These are phyloP conservation scores for Sarocladium oryzae DNA, from an alignment of 2,329 filamentous ascomycete genomes.

Conservation along the genomic window DNA sequence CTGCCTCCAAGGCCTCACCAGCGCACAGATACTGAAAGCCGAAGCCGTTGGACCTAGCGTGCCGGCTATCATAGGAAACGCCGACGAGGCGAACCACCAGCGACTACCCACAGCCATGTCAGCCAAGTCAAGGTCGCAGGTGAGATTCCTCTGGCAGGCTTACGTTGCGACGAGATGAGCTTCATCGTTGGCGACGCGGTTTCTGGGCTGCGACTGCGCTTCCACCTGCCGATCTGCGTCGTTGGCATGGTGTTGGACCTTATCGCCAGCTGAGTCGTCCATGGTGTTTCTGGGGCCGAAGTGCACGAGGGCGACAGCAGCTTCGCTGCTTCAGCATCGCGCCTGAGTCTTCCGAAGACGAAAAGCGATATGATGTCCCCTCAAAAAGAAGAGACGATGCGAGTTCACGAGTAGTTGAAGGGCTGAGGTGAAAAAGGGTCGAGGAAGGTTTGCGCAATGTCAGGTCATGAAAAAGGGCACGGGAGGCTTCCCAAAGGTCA, in stretches of 20 bases:
- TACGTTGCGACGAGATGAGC: constrained; percentile 39
- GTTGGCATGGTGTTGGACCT: constrained; percentile 28
- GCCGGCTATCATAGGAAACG: constrained; percentile 73
- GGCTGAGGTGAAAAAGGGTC: no score
- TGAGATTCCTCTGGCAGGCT: constrained; percentile 10
- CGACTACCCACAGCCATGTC: constrained; percentile 33
- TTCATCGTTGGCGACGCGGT: constrained; percentile 30
- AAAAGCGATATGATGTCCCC: no score
- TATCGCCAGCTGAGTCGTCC: constrained; percentile 34
- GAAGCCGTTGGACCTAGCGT: constrained; percentile 83
- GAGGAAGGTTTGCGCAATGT: no score
- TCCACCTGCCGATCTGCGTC: constrained; percentile 18
- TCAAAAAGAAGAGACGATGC: no score
- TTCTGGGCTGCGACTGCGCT: constrained; percentile 11
- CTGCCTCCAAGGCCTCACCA: constrained; percentile 75
- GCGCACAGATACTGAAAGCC: constrained; percentile 77
- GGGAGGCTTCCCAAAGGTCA: no score
- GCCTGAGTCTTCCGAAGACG: no score
- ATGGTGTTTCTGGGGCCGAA: constrained; percentile 20
- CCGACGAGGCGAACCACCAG: constrained; percentile 59
- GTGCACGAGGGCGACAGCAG: background rate
- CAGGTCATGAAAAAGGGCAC: no score
- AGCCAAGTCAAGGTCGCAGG: background rate
- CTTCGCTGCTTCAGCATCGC: background rate
- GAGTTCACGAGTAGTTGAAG: no score